Base-by-base conservation (phyloP, 106 monocot species). In the Acanthochlamys bracteata region DNA sequence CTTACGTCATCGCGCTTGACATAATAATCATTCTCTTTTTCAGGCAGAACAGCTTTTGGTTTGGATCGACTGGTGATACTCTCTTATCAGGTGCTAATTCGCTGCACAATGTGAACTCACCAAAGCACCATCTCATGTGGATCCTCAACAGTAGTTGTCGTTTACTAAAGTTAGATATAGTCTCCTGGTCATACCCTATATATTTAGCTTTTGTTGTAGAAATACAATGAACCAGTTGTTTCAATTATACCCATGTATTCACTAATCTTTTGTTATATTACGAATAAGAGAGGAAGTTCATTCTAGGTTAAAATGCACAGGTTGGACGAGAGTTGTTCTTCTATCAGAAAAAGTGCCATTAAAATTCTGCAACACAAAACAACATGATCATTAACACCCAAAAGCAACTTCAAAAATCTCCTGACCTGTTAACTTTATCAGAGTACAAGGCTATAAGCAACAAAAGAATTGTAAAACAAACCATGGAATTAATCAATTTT, bases 31-130 rank as follows among this genome's bases (percentile, higher is more conserved):
- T 49, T 54, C 26, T 59, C 46, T 40, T 51, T 63, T 27, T 59
- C 85, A 98, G 96, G 96, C 27, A 91, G 96, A 62, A 98, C 91
- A 72, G 96, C 96, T 25, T 98, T 74, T 73, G 96, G 96, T 13
- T 75, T 98, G 71, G 96, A 98, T 68, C 77, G 96, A 0, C 58
- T 98, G 45, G 85, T 98, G 22, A 98, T 98, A 91, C 91, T 98
- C 91, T 98, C 63, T 73, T 98, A 59, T 78, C 91, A 22, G 85
- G 88, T 70, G 88, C 84, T 26, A 88, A 26, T 81, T 98, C 96
- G 85, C 96, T 25, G 84, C 96, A 20, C 96, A 98, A 45, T 98
- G 96, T 60, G 87, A 85, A 19, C 80, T 98, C 22, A 98, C 95
- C n/a, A 87, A 80, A 45, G 71, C 95, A 12, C 95, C 95, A 41